Evolutionary conservation across 1,284 basidiomycete genomes (phyloP), one percentile per base, ranked within the genome.

Genomic region (Pascua guehoae): DNA sequence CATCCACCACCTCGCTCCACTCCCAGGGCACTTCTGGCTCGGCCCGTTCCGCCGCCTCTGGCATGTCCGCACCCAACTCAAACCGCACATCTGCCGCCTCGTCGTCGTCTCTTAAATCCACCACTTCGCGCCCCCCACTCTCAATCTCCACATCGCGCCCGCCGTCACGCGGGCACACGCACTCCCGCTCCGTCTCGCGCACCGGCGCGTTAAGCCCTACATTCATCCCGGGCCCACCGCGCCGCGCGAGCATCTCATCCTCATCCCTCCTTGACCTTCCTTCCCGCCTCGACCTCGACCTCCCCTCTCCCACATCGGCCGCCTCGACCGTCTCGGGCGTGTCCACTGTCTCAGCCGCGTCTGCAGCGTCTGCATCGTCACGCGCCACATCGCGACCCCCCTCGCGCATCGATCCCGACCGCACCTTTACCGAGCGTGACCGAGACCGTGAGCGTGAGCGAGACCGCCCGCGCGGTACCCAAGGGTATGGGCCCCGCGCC

Each of bases 161-260:
- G 2, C 47, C 56, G 1, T 54, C 52, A 17, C 49, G 52, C 8
- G 42, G 47, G 0, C 49, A 48, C 17, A 14, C 39, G 39, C 48
- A 58, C 47, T 14, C 24, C 37, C 56, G 51, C 44, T 37, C 47
- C 10, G 8, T 16, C 17, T 46, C 46, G n/a, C 55, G 50, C 40
- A 37, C 51, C 4, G 56, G 51, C 17, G 51, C 58, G 5, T 40
- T 50, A 16, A 38, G 37, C 14, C 58, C 58, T 8, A 50, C 40
- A 1, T 37, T 56, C 12, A 51, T 50, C 43, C 48, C 53, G 41
- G 46, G n/a, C 12, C 49, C 47, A n/a, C 42, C 50, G 16, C 52
- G 49, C 4, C 41, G 57, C n/a, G 38, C 51, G 18, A 49, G 47
- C 10, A 47, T 49, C 48, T 40, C 49, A 4, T 36, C 45, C 16